phyloP scores from a whole-genome alignment of 2,329 filamentous ascomycete genomes.

The Fusarium penzigii region DNA sequence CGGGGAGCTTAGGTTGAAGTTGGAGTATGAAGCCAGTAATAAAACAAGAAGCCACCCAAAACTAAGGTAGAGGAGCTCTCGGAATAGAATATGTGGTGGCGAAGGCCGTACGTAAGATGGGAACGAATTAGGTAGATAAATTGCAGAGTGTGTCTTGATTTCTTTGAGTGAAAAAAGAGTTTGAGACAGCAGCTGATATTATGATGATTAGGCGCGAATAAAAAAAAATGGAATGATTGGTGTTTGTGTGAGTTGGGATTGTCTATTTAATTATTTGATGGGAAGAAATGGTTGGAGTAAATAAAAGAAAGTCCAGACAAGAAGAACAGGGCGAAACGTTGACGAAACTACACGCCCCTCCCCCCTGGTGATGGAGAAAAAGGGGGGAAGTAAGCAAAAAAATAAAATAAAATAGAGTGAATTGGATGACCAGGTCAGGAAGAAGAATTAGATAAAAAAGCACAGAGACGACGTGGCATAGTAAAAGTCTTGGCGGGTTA shows the following conservation, averaged over 20 bases:
- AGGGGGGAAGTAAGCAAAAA: background rate
- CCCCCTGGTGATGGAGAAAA: background rate
- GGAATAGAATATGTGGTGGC: background rate
- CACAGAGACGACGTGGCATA: constrained; percentile 7
- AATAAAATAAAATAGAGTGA: background rate
- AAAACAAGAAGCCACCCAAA: no score
- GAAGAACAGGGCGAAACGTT: background rate
- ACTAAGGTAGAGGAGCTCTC: background rate
- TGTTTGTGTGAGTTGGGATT: no score
- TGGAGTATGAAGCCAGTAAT: no score
- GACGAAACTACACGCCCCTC: no score
- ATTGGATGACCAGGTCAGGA: no score
- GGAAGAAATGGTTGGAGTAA: background rate
- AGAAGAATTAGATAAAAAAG: background rate
- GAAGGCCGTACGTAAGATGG: background rate
- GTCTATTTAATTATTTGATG: no score
- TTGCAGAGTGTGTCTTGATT: background rate
- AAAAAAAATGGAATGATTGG: no score
- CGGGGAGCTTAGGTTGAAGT: no score
- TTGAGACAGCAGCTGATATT: no score
- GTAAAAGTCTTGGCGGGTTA: background rate
- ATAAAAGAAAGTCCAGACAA: background rate
- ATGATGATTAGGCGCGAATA: no score
- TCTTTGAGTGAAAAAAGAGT: no score
- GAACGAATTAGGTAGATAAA: background rate